Evolutionary conservation across 1,284 basidiomycete species (phyloP).

Genomic region (Moesziomyces sp.): DNA sequence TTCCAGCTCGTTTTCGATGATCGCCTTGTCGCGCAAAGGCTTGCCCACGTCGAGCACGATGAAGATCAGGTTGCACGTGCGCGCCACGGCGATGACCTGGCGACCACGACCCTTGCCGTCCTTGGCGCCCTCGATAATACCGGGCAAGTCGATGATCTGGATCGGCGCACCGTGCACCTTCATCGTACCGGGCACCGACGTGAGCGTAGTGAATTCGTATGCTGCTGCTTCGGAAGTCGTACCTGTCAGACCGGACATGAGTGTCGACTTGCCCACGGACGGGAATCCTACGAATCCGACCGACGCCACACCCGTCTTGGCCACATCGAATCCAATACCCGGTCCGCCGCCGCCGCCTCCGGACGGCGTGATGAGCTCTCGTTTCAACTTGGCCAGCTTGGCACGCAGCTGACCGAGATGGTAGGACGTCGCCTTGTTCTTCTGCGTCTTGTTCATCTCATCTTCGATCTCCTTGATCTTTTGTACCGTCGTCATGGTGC

Average conservation of each 20-base stretch:
- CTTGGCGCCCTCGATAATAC: slow-evolving; percentile 99
- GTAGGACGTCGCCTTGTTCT: slow-evolving; percentile 85
- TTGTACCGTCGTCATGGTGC: slow-evolving; percentile 60
- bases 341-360: slow-evolving; percentile 82
- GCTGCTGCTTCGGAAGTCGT: slow-evolving; percentile 97
- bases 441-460: slow-evolving; percentile 76
- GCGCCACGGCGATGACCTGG: slow-evolving; percentile 91
- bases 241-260: slow-evolving; percentile 96
- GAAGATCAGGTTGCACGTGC: slow-evolving; percentile 98
- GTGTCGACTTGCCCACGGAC: slow-evolving; percentile 78
- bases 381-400: slow-evolving; percentile 94
- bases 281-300: slow-evolving; percentile 76
- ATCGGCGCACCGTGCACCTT: slow-evolving; percentile 90
- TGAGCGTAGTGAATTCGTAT: slow-evolving; percentile 87
- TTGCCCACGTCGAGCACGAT: slow-evolving; percentile 98
- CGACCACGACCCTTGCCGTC: slow-evolving; percentile 97
- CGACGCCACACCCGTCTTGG: slow-evolving; percentile 91
- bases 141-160: slow-evolving; percentile 76
- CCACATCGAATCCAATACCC: slow-evolving; percentile 82
- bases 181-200: slow-evolving; percentile 91
- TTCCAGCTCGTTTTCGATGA: slow-evolving; percentile 92
- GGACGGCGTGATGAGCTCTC: slow-evolving; percentile 88
- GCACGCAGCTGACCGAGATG: slow-evolving; percentile 97
- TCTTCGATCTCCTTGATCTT: slow-evolving; percentile 67
- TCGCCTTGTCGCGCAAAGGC: slow-evolving; percentile 88